Percentiles rank a stretch among this genome's conserved stretches.
Conservation (phyloP, 192 early-diverging fungal genomes). For the Umbelopsis sp. region DNA sequence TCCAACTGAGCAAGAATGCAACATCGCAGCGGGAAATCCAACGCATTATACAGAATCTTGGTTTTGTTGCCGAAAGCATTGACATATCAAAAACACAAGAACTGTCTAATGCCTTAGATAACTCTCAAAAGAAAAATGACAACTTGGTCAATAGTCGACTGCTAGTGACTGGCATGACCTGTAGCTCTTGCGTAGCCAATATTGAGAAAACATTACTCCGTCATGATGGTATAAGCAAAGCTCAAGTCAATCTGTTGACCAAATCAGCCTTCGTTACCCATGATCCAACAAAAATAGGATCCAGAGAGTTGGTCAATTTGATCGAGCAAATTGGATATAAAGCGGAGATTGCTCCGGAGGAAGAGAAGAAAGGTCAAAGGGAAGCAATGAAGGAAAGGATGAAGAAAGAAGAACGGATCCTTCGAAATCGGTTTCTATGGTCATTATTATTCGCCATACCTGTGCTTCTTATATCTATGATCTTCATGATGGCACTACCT, state of each 20-base stretch:
- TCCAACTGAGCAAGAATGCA: constrained; percentile 41
- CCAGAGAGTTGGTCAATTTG: constrained; percentile 59
- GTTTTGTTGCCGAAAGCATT: constrained; percentile 50
- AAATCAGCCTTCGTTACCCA: constrained; percentile 55
- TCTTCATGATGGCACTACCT: constrained; percentile 71
- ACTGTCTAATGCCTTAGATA: constrained; percentile 69
- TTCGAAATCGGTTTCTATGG: constrained; percentile 44
- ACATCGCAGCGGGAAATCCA: constrained; percentile 37
- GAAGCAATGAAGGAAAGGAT: constrained; percentile 44
- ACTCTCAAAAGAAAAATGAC: constrained; percentile 54
- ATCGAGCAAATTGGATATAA: constrained; percentile 67
- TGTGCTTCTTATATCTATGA: constrained; percentile 69
- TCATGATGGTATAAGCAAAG: constrained; percentile 46
- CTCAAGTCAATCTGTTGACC: constrained; percentile 55
- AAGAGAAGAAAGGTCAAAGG: constrained; percentile 34
- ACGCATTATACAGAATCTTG: constrained; percentile 41
- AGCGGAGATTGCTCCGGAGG: constrained; percentile 41
- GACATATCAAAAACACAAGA: constrained; percentile 66
- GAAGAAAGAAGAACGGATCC: constrained; percentile 45
- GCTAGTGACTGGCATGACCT: constrained; percentile 96
- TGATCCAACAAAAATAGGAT: constrained; percentile 55
- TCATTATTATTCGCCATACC: constrained; percentile 70
- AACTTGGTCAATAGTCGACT: constrained; percentile 61
- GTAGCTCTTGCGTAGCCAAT: constrained; percentile 74
- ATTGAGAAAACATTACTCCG: constrained; percentile 69